Conservation (phyloP, 352 stramenopile species). For the Phytopythium cucurbitacearum region DNA sequence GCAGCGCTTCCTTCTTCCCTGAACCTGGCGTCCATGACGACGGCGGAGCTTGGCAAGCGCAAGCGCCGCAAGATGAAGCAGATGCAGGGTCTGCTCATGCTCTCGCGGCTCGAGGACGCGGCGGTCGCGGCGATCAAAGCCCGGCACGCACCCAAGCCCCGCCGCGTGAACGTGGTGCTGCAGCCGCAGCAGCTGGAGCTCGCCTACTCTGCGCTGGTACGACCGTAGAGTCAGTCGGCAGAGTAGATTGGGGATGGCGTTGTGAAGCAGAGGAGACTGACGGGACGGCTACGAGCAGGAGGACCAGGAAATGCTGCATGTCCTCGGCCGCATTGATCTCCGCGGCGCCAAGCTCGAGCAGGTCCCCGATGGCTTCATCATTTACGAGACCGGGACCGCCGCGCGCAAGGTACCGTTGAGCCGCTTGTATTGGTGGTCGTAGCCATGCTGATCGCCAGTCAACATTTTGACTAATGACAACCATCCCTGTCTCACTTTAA, state of each 20-base stretch:
- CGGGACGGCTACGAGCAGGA: constrained; percentile 14
- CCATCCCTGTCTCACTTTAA: background rate
- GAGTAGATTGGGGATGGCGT: background rate
- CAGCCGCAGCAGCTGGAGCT: constrained; percentile 69
- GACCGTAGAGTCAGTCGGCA: background rate
- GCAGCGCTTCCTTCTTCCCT: background rate
- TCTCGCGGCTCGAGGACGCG: constrained; percentile 36
- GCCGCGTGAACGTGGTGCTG: constrained; percentile 57
- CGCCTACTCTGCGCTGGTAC: constrained; percentile 55
- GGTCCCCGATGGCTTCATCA: constrained; percentile 64
- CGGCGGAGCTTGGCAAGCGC: constrained; percentile 4
- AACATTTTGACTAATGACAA: no score
- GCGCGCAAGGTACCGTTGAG: constrained; percentile 34
- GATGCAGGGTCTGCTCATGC: constrained; percentile 70
- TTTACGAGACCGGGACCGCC: constrained; percentile 41
- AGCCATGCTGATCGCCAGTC: no score
- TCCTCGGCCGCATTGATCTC: constrained; percentile 59
- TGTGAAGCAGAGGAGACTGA: background rate
- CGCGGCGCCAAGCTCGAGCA: constrained; percentile 65
- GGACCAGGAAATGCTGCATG: constrained; percentile 65
- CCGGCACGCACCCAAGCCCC: constrained; percentile 21
- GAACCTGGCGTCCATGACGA: constrained; percentile 21
- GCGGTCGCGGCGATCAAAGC: constrained; percentile 11
- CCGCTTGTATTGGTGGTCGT: background rate
- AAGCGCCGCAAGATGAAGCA: constrained; percentile 70